A percentile compares a stretch with the other conserved stretches of the same genome.
Conservation (phyloP, 495 filamentous ascomycete species). For the Hyaloscypha variabilis region DNA sequence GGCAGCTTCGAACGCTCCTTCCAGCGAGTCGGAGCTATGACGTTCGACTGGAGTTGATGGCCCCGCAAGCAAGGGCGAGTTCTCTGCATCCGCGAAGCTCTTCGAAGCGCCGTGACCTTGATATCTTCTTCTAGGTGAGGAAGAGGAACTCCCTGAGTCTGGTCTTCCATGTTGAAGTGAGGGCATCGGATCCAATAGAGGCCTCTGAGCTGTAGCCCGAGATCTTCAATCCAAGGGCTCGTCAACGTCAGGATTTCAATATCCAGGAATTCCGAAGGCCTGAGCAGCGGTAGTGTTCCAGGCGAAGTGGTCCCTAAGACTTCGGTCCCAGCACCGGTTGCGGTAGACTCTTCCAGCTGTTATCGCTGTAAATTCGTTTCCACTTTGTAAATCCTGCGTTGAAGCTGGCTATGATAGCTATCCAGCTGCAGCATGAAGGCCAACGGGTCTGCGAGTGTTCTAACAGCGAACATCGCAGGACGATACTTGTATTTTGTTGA, state of each 20-base stretch:
- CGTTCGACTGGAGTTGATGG: constrained; percentile 8
- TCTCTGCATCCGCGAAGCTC: constrained; percentile 15
- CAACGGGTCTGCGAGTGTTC: neutral
- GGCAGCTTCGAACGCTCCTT: neutral
- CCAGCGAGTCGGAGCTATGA: constrained; percentile 1
- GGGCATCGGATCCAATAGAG: constrained; percentile 11
- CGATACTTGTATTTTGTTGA: neutral
- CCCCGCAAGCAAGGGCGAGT: constrained; percentile 21
- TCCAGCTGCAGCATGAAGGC: neutral
- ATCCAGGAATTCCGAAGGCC: neutral
- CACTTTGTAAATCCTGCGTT: neutral
- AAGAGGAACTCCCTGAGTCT: constrained; percentile 10
- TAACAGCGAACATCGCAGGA: neutral
- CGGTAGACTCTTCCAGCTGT: no score
- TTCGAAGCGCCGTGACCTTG: neutral
- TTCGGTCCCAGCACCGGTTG: neutral
- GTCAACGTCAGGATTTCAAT: neutral
- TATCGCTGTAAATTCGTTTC: neutral
- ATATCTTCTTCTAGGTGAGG: neutral
- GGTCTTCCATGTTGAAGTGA: constrained; percentile 5
- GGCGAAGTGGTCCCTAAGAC: neutral
- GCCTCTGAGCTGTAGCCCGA: neutral
- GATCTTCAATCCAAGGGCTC: neutral
- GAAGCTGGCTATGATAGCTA: neutral
- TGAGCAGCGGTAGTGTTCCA: neutral